Evolutionary conservation across 1,284 basidiomycete genomes (phyloP), one percentile per base, ranked within the genome.

Genomic region (Pseudomicrostroma phylloplanum): DNA sequence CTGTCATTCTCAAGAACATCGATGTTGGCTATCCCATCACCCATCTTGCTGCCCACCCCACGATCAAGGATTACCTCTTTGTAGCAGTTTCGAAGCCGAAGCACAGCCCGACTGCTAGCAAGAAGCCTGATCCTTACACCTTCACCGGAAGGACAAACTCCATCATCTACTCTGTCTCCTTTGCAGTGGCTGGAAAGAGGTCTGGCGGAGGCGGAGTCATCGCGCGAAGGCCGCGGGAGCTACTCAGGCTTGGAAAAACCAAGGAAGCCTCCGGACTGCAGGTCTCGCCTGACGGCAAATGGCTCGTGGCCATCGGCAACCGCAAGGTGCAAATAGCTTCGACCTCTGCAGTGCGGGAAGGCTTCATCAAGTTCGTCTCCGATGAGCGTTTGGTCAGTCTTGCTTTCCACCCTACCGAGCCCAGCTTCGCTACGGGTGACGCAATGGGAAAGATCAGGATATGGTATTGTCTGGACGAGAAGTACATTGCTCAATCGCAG

Each of bases 361-460:
- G 79, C 7, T 91, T 92, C 77, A 89, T 87, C 57, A 92, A 92
- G 80, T 92, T 91, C 71, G 86, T 91, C 25, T 79, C 81, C 0
- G 80, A 81, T 25, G 68, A 72, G n/a, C 55, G 56, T n/a, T 83
- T 97, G 66, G 93, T 89, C 1, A 91, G 90, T 74, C 83, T 97
- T 53, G 86, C 89, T 2, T 90, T 91, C 74, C 92, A 96, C 76
- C 94, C 94, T 0, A 83, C 67, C 46, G 91, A 96, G 69, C 88
- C 92, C 62, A 92, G 90, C 80, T 96, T 98, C 74, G 93, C 92
- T 2, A 96, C 94, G 0, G 94, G 94, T 41, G 93, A 97, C 75
- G 83, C 83, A 30, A 86, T 86, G 64, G 94, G 94, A 69, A 84
- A 87, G 69, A 89, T 98, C 56, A 85, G 90, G 42, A 79, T 96